A percentile compares a stretch with the other conserved stretches of the same genome.
Evolutionary conservation across 495 filamentous ascomycete genomes (phyloP).

Genomic region (Lasiosphaeris hirsuta): DNA sequence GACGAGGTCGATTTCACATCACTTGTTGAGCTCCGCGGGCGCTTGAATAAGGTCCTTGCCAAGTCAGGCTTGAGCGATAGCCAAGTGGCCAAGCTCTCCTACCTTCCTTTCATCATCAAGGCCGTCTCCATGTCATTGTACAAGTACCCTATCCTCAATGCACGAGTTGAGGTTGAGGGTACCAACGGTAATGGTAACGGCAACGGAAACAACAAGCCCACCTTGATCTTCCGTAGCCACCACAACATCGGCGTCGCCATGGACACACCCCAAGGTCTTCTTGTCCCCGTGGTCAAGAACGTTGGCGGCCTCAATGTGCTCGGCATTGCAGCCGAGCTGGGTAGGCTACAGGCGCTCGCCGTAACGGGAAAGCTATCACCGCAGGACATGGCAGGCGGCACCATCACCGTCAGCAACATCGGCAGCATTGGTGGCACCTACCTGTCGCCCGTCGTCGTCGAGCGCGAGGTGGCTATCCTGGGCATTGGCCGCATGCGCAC

Average conservation of each 20-base stretch:
- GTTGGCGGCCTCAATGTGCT: slow-evolving; percentile 70
- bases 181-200: slow-evolving; percentile 42
- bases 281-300: slow-evolving; percentile 93
- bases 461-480: slow-evolving; percentile 85
- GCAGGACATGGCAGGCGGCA: slow-evolving; percentile 78
- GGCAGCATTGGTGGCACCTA: slow-evolving; percentile 95
- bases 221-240: slow-evolving; percentile 68
- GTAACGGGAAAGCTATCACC: slow-evolving; percentile 68
- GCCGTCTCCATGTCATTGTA: slow-evolving; percentile 81
- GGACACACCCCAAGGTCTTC: slow-evolving; percentile 83
- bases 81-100: slow-evolving; percentile 65
- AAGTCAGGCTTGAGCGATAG: slow-evolving; percentile 35
- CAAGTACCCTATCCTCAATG: slow-evolving; percentile 81
- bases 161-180: slow-evolving; percentile 62
- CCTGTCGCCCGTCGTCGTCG: slow-evolving; percentile 84
- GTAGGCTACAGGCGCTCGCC: slow-evolving; percentile 68
- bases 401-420: slow-evolving; percentile 95
- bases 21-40: slow-evolving; percentile 64
- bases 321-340: slow-evolving; percentile 72
- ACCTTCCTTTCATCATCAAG: slow-evolving; percentile 93
- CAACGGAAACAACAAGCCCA: slow-evolving; percentile 55
- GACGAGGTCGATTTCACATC: slow-evolving; percentile 78
- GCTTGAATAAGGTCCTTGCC: slow-evolving; percentile 58
- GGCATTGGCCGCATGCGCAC: slow-evolving; percentile 78
- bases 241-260: slow-evolving; percentile 97